Conservation (phyloP, 352 stramenopile genomes). For the Phytophthora cactorum region DNA sequence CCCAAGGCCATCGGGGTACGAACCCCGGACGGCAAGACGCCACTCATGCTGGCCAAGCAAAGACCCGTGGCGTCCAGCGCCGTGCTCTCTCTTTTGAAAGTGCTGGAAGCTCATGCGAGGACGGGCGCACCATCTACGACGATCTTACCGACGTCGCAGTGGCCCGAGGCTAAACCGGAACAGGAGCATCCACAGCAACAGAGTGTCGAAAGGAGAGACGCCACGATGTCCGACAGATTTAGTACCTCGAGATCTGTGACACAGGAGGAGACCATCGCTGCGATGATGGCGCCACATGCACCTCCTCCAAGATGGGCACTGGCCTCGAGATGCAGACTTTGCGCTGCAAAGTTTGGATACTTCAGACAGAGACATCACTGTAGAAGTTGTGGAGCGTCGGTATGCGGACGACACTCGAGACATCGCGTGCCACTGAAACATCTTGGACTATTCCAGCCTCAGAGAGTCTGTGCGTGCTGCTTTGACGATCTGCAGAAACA, state of each 20-base stretch:
- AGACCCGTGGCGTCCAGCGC: constrained; percentile 36
- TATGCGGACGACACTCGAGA: constrained; percentile 76
- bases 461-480: constrained; percentile 74
- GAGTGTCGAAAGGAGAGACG: constrained; percentile 2
- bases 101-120: constrained; percentile 43
- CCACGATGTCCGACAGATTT: constrained; percentile 21
- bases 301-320: constrained; percentile 63
- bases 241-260: constrained; percentile 21
- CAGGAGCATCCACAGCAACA: constrained; percentile 9
- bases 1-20: constrained; percentile 49
- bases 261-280: constrained; percentile 36
- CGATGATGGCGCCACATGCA: constrained; percentile 25
- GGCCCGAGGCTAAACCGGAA: constrained; percentile 14
- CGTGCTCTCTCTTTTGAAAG: constrained; percentile 36
- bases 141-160: constrained; percentile 19
- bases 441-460: constrained; percentile 55
- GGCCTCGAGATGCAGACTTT: constrained; percentile 64
- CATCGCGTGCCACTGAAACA: constrained; percentile 68
- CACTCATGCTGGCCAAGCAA: constrained; percentile 53
- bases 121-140: constrained; percentile 20
- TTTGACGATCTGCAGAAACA: constrained; percentile 65
- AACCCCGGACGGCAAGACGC: constrained; percentile 61
- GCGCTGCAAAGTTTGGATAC: constrained; percentile 76
- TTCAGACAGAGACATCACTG: constrained; percentile 85
- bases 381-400: constrained; percentile 78